phyloP scores from a whole-genome alignment of 331 rosid genomes.

The Dryas integrifolia region DNA sequence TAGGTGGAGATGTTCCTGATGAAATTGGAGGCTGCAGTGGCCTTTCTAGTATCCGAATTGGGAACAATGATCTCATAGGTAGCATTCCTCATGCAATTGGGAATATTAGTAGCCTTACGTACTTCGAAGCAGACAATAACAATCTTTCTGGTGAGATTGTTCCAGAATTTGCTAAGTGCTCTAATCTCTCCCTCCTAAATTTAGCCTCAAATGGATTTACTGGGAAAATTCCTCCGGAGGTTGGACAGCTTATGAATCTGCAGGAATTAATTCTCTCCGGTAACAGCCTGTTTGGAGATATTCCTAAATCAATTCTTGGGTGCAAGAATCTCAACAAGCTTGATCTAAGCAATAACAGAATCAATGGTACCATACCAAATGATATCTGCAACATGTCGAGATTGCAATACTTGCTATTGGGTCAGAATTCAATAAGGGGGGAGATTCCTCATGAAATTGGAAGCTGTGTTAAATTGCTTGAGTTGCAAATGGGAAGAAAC shows the following conservation, averaged over 20 bases:
- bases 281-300: conserved; percentile 73
- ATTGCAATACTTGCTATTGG: conserved; percentile 83
- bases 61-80: conserved; percentile 74
- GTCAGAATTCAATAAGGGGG: conserved; percentile 82
- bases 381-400: conserved; percentile 81
- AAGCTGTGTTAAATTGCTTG: conserved; percentile 77
- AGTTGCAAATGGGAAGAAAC: conserved; percentile 82
- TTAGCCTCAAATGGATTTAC: conserved; percentile 88
- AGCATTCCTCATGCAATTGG: conserved; percentile 76
- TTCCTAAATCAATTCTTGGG: conserved; percentile 64
- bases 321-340: conserved; percentile 93
- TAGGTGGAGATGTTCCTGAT: conserved; percentile 65
- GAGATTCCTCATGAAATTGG: conserved; percentile 93
- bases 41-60: conserved; percentile 77
- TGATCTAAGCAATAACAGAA: conserved; percentile 83
- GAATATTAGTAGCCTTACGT: conserved; percentile 85
- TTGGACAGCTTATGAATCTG: conserved; percentile 77
- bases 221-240: conserved; percentile 68
- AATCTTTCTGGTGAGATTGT: conserved; percentile 76
- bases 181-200: conserved; percentile 87
- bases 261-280: conserved; percentile 93
- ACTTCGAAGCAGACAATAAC: conserved; percentile 91
- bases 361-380: conserved; percentile 81
- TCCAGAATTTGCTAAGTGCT: conserved; percentile 63
- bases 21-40: conserved; percentile 78